Percentiles rank a stretch among this genome's conserved stretches.
Conservation (phyloP, 2,329 filamentous ascomycete genomes). For the Pezicula neosporulosa region DNA sequence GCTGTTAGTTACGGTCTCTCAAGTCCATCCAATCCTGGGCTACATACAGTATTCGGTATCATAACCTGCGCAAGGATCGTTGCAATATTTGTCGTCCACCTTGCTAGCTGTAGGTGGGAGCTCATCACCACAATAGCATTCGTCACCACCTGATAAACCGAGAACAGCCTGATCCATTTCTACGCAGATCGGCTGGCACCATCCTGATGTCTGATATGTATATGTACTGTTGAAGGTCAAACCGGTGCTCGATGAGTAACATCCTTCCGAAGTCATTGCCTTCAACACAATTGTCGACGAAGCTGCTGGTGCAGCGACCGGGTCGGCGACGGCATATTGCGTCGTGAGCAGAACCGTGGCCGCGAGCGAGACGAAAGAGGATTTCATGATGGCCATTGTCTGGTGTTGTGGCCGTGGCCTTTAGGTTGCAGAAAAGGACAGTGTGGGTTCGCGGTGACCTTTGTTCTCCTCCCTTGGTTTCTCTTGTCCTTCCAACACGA, state of each 20-base stretch:
- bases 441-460: constrained; percentile 2
- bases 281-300: constrained; percentile 1
- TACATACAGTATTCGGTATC: constrained; percentile 22
- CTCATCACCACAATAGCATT: constrained; percentile 27
- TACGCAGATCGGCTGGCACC: constrained; percentile 20
- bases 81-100: constrained; percentile 18
- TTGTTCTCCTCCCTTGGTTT: constrained; percentile 3
- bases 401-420: constrained; percentile 16
- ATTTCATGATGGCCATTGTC: constrained; percentile 20
- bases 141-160: constrained; percentile 17
- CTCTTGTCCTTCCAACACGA: background rate
- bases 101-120: constrained; percentile 18
- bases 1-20: constrained; percentile 11
- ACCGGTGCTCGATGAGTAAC: constrained; percentile 21
- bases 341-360: constrained; percentile 12
- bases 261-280: constrained; percentile 17
- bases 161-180: constrained; percentile 13
- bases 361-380: constrained; percentile 8
- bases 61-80: constrained; percentile 24
- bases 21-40: background rate
- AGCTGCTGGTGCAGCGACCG: constrained; percentile 1
- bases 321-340: constrained; percentile 12
- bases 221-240: constrained; percentile 21
- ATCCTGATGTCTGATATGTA: constrained; percentile 23
- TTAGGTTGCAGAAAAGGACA: constrained; percentile 8